A percentile compares a stretch with the other conserved stretches of the same genome.
phyloP scores from a whole-genome alignment of 169 alveolate species.

The Plasmodium vinckei region DNA sequence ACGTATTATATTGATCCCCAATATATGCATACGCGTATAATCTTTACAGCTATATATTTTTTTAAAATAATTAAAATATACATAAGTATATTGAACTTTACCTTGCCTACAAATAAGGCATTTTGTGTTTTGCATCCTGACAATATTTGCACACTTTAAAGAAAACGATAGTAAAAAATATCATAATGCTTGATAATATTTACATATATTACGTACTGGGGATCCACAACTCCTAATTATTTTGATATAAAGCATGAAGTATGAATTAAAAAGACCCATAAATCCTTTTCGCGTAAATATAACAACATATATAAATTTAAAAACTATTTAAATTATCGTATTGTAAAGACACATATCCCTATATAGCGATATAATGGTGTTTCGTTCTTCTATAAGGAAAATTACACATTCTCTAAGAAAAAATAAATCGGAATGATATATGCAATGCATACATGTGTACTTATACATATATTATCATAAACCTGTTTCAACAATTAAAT shows the following conservation, averaged over 20 bases:
- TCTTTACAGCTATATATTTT: not conserved
- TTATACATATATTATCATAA: conserved; percentile 4
- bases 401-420: conserved; percentile 83
- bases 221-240: no score
- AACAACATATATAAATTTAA: no score
- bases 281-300: no score
- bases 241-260: no score
- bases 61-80: not conserved
- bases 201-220: not conserved
- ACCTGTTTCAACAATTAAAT: not conserved
- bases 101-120: conserved; percentile 86
- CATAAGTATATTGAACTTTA: conserved; percentile 5
- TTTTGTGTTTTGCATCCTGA: conserved; percentile 82
- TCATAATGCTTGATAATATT: not conserved
- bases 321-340: conserved; percentile 46
- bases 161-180: not conserved
- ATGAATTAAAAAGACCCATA: no score
- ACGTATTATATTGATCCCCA: no score
- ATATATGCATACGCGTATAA: no score
- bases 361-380: conserved; percentile 85
- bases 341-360: conserved; percentile 87
- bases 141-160: conserved; percentile 82
- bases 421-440: not conserved
- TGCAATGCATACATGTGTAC: not conserved
- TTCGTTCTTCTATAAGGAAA: conserved; percentile 81